Evolutionary conservation across 805 yeast genomes (phyloP).

Genomic region (Ogataea sp.): DNA sequence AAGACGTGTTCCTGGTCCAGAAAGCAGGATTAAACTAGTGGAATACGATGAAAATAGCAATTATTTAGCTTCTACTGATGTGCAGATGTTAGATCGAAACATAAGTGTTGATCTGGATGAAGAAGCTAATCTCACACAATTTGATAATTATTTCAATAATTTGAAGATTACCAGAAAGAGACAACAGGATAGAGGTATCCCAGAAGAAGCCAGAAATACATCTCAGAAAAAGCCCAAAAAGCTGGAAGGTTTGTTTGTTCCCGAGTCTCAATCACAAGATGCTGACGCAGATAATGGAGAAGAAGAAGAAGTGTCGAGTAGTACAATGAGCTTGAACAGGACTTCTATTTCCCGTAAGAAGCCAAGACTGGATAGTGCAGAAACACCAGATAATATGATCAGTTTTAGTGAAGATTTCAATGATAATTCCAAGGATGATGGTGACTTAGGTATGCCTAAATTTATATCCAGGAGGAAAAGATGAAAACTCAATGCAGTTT

Average conservation of each 20-base stretch:
- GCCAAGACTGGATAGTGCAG: neutral
- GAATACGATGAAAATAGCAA: neutral
- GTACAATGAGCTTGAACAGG: too few species aligned
- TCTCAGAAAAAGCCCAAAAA: neutral
- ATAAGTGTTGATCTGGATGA: too few species aligned
- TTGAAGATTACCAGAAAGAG: neutral
- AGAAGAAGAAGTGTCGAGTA: neutral
- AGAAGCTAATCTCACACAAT: conserved; percentile 6
- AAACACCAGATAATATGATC: too few species aligned
- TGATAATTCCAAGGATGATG: conserved; percentile 2
- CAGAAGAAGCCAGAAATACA: neutral
- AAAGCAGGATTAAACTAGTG: conserved; percentile 5
- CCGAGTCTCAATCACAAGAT: neutral
- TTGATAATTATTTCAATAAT: conserved; percentile 9
- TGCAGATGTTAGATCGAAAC: neutral
- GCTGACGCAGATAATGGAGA: neutral
- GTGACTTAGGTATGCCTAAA: conserved; percentile 22
- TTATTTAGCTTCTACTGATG: neutral
- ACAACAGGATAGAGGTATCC: neutral
- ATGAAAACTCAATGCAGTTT: too few species aligned
- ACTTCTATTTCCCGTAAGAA: neutral
- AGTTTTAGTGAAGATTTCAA: neutral
- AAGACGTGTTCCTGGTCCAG: too few species aligned
- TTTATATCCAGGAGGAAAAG: too few species aligned
- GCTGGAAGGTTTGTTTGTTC: too few species aligned